These are phyloP conservation scores for Crinitomyces ghanaensis DNA, from an alignment of 805 yeast species.

Conservation along the genomic window DNA sequence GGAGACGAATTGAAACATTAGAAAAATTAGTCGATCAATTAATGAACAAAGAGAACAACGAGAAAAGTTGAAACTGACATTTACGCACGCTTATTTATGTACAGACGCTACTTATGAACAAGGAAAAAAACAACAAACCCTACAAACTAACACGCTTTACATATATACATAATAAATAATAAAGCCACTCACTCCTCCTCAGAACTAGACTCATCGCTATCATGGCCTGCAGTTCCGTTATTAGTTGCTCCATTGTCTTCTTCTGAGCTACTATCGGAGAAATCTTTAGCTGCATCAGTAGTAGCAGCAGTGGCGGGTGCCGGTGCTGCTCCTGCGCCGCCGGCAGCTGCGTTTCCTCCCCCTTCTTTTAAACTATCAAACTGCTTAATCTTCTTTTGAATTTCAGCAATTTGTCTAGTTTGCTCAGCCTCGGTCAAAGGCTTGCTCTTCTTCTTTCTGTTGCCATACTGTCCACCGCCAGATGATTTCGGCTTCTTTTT, in stretches of 20 bases:
- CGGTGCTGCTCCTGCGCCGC: constrained; percentile 5
- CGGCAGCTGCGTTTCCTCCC: constrained; percentile 12
- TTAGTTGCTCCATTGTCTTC: constrained; percentile 17
- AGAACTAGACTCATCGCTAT: constrained; percentile 23
- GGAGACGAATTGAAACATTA: neutral
- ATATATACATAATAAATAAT: constrained; percentile 6
- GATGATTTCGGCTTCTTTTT: constrained; percentile 11
- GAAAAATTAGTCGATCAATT: neutral
- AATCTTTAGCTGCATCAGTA: constrained; percentile 6
- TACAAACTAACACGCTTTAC: no score
- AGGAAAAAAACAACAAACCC: no score
- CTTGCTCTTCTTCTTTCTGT: constrained; percentile 38
- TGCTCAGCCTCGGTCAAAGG: constrained; percentile 57
- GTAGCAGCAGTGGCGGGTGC: no score
- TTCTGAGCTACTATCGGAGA: constrained; percentile 16
- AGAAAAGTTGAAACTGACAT: constrained; percentile 1
- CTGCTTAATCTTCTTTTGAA: constrained; percentile 66
- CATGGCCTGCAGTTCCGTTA: constrained; percentile 1
- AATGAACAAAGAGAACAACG: neutral
- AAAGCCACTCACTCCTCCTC: constrained; percentile 25
- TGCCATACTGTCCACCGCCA: constrained; percentile 8
- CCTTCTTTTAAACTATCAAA: constrained; percentile 33
- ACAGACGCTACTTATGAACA: no score
- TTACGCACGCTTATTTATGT: no score
- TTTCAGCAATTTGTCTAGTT: constrained; percentile 52